These are phyloP conservation scores for Malus hybrid DNA, from an alignment of 331 rosid genomes.

Conservation along the genomic window DNA sequence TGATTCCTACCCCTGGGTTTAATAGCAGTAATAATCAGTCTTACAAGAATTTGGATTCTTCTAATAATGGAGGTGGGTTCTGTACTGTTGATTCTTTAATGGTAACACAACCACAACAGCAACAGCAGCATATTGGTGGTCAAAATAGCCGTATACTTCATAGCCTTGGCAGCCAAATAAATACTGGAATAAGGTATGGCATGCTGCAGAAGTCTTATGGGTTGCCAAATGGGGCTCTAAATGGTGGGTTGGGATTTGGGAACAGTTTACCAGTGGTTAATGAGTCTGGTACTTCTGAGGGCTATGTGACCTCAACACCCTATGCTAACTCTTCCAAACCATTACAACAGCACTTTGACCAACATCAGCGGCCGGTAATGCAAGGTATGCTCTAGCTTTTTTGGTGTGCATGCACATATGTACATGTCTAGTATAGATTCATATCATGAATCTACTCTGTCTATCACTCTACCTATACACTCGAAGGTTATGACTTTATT, in stretches of 20 bases:
- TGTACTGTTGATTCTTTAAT: constrained; percentile 53
- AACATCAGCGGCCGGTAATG: constrained; percentile 36
- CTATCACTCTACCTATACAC: background rate
- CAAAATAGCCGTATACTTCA: constrained; percentile 67
- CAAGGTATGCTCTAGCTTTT: constrained; percentile 30
- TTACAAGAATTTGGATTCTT: constrained; percentile 52
- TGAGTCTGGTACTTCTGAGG: constrained; percentile 62
- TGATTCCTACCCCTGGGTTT: constrained; percentile 98
- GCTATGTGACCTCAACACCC: constrained; percentile 38
- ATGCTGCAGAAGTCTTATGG: constrained; percentile 71
- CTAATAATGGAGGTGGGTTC: constrained; percentile 48
- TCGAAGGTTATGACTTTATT: background rate
- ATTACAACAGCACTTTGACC: constrained; percentile 39
- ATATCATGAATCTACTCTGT: too few relatives aligned
- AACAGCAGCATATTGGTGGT: constrained; percentile 61
- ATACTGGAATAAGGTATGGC: constrained; percentile 65
- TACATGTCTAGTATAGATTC: too few relatives aligned
- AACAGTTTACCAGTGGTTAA: constrained; percentile 49
- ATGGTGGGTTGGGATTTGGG: constrained; percentile 66
- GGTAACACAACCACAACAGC: constrained; percentile 61
- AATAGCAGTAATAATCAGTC: constrained; percentile 47
- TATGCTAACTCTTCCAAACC: constrained; percentile 63
- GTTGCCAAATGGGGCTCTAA: constrained; percentile 67
- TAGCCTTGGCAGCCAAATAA: constrained; percentile 61
- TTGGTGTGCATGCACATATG: too few relatives aligned